Conservation (phyloP, 2,329 filamentous ascomycete genomes). For the Monilinia fructigena region DNA sequence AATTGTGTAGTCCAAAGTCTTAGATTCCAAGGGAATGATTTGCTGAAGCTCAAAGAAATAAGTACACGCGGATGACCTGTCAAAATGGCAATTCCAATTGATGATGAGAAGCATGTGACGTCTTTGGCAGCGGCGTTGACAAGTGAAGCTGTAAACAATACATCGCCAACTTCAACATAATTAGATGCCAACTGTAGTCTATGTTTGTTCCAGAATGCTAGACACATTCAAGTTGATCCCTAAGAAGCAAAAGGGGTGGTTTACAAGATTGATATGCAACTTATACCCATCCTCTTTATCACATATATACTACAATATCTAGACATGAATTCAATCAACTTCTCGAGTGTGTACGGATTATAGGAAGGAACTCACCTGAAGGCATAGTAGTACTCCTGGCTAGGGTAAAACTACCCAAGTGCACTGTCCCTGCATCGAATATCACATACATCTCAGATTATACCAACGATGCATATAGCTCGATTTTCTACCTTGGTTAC, state of each 20-base stretch:
- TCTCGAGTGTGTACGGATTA: conserved; percentile 51
- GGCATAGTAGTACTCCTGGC: conserved; percentile 53
- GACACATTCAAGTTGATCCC: conserved; percentile 33
- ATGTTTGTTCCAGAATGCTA: conserved; percentile 39
- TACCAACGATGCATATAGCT: conserved; percentile 36
- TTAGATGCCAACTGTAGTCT: conserved; percentile 42
- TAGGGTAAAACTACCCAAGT: conserved; percentile 37
- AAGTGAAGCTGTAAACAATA: conserved; percentile 19
- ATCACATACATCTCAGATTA: neutral
- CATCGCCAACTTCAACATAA: conserved; percentile 29
- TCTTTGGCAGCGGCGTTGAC: conserved; percentile 15
- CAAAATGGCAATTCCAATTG: conserved; percentile 23
- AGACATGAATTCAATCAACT: conserved; percentile 57
- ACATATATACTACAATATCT: conserved; percentile 62
- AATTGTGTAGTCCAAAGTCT: neutral
- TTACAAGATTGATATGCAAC: conserved; percentile 54
- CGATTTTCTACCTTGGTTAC: conserved; percentile 54
- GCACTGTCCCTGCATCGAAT: neutral
- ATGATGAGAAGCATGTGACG: conserved; percentile 27
- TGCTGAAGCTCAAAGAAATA: neutral
- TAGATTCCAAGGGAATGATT: neutral
- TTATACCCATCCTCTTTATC: conserved; percentile 57
- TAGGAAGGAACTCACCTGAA: conserved; percentile 48
- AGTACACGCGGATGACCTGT: neutral
- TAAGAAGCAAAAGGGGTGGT: conserved; percentile 44